Conservation (phyloP, 2,329 filamentous ascomycete species). For the Colletotrichum higginsianum region DNA sequence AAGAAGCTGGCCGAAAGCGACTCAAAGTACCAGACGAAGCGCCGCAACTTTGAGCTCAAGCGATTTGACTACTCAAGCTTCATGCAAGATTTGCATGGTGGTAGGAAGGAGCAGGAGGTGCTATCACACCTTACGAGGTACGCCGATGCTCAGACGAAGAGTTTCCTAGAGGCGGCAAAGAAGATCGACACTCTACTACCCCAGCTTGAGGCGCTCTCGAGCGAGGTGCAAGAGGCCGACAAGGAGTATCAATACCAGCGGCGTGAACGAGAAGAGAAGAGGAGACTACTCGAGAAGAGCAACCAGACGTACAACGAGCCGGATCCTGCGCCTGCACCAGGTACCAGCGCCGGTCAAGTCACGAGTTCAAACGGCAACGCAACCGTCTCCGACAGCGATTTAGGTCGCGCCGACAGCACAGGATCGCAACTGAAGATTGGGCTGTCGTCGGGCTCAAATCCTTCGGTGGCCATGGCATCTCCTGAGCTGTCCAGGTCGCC, state of each 20-base stretch:
- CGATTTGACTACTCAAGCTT: constrained; percentile 99
- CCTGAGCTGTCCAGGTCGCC: constrained; percentile 70
- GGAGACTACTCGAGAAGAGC: constrained; percentile 89
- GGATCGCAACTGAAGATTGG: constrained; percentile 75
- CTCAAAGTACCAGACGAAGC: constrained; percentile 94
- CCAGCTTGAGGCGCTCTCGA: constrained; percentile 88
- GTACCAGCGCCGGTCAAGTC: constrained; percentile 51
- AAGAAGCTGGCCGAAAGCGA: constrained; percentile 97
- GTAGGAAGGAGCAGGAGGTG: constrained; percentile 98
- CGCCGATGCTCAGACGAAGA: constrained; percentile 89
- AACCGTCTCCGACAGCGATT: constrained; percentile 75
- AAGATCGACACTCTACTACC: constrained; percentile 90
- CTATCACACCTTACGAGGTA: constrained; percentile 95
- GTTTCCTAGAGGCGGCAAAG: constrained; percentile 86
- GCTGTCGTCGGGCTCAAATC: constrained; percentile 60
- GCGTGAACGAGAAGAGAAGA: constrained; percentile 95
- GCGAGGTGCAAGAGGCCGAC: constrained; percentile 92
- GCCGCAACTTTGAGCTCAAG: constrained; percentile 95
- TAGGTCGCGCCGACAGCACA: constrained; percentile 82
- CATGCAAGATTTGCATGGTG: constrained; percentile 98
- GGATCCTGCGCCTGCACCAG: constrained; percentile 66
- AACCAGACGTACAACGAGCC: constrained; percentile 81
- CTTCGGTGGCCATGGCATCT: constrained; percentile 48
- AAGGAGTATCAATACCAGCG: constrained; percentile 97
- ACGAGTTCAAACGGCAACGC: constrained; percentile 60